Evolutionary conservation across 192 early-diverging fungal species (phyloP), one percentile per base, ranked within the genome.

Genomic region (Coemansia javaensis): DNA sequence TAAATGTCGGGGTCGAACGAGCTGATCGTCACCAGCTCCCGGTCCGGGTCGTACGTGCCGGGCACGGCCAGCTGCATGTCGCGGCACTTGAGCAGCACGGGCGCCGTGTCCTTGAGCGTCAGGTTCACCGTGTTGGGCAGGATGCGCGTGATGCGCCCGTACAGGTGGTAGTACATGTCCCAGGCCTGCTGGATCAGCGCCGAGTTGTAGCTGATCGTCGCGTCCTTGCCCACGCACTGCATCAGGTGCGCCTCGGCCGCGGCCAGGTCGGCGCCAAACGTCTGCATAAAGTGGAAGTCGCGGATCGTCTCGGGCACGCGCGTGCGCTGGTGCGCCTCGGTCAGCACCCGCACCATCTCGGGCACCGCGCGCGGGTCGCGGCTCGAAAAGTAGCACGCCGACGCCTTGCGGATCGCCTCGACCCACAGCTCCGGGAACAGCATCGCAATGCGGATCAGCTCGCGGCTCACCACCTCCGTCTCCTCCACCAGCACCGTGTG

Each of bases 391-490:
- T 93, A 94, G 12, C 87, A 65, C 30, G 87, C 56, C 5, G 86
- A 89, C 0, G 91, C 90, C 39, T 91, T 90, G 50, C 90, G 85
- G 11, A 99, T 63, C 5, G 90, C 88, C 48, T 97, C 92, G 39
- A 89, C 85, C 97, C 97, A 99, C 88, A 93, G 88, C 69, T 99
- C 97, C 30, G 93, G 89, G 86, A 93, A 93, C 31, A 95, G 59
- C 49, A 97, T 88, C 5, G 97, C 90, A 8, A 94, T 88, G n/a
- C 94, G 84, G 56, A 98, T 95, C 18, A 99, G 81, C 57, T 99
- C 97, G 59, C 93, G 87, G 60, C 89, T 91, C 27, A 99, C 94
- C 18, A 98, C 63, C 7, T 94, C 65, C 7, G 93, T 95, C 78
- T 90, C 59, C 33, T 94, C 89, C 7, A 99, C 94, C 44, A 99